These are phyloP conservation scores for Fagus crenata DNA, from an alignment of 306 rosid species.

Conservation along the genomic window DNA sequence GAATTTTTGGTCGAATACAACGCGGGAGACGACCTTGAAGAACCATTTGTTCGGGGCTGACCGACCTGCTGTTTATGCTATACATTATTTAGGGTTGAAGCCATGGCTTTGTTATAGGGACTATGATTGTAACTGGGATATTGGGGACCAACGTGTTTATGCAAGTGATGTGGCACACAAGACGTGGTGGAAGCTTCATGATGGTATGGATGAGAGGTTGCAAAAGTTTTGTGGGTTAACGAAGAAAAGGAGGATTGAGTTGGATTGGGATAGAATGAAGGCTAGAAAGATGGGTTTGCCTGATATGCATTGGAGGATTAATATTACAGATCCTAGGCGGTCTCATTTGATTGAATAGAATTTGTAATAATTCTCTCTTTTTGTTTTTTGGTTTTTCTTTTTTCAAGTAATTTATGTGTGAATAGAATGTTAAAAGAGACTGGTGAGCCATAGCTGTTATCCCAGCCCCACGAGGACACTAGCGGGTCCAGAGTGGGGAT, in stretches of 20 bases:
- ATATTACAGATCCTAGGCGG: constrained; percentile 78
- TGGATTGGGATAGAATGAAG: constrained; percentile 74
- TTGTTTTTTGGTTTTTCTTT: background rate
- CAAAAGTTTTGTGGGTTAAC: constrained; percentile 66
- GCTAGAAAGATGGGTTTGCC: constrained; percentile 45
- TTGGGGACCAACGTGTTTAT: constrained; percentile 60
- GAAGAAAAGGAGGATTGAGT: constrained; percentile 51
- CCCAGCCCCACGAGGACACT: too few species aligned
- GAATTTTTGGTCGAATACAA: constrained; percentile 89
- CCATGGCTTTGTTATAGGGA: constrained; percentile 93
- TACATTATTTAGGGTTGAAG: constrained; percentile 82
- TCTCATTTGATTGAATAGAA: constrained; percentile 47
- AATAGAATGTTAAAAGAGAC: constrained; percentile 9
- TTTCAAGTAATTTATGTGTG: constrained; percentile 34
- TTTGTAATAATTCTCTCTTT: background rate
- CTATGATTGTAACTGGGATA: constrained; percentile 90
- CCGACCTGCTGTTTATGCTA: constrained; percentile 67
- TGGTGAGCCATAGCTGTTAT: too few species aligned
- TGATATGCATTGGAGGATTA: constrained; percentile 74
- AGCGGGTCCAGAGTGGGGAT: too few species aligned
- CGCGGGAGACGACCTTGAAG: constrained; percentile 52
- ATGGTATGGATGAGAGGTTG: constrained; percentile 53
- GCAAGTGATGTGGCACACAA: constrained; percentile 89
- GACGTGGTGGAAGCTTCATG: constrained; percentile 83
- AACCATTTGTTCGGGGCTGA: constrained; percentile 71